Base-by-base conservation (phyloP, 139 green algal genomes). In the Picochlorum sp. region DNA sequence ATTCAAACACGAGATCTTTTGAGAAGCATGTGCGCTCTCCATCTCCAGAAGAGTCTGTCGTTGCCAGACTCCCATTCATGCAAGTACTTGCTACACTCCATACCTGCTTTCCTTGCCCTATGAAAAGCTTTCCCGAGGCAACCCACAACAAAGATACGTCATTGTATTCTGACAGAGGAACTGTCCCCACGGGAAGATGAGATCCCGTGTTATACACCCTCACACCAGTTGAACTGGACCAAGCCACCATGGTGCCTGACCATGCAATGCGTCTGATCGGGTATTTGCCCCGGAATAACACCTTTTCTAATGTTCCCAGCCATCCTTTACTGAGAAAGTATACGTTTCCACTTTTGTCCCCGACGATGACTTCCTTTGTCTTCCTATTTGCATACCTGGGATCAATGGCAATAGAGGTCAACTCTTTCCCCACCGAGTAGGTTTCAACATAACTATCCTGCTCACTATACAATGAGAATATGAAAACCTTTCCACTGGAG, bases 271-370 rank as follows among this genome's bases (percentile, higher is more conserved):
- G 63, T 18, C 72, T 72, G 10, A 97, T 72, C 7, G 77, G 54
- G 4, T 82, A 81, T 74, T 86, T 85, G 1, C 85, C 92, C 44
- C 75, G 59, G 28, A 89, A 80, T 41, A 98, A 67, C 9, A 87
- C 65, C 13, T 73, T 79, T 68, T 97, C 87, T 18, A 63, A 75
- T 37, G 69, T 78, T 10, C 86, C 88, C 60, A 97, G 74, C 91
- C 91, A 97, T 21, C 92, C 92, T 80, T 83, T 79, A 28, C 80
- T 82, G 65, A 71, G 87, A 30, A 97, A 70, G 6, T 83, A 52
- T 4, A 97, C 73, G 34, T 82, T 67, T 5, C 90, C 90, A 2
- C 62, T 57, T 3, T 67, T 54, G 24, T 81, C 87, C 8, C 86
- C 91, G 2, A 73, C 78, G 10, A 90, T 83, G 49, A 97, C 76